These are phyloP conservation scores for Debaryomyces castellii DNA, from an alignment of 805 yeast species.

Conservation along the genomic window DNA sequence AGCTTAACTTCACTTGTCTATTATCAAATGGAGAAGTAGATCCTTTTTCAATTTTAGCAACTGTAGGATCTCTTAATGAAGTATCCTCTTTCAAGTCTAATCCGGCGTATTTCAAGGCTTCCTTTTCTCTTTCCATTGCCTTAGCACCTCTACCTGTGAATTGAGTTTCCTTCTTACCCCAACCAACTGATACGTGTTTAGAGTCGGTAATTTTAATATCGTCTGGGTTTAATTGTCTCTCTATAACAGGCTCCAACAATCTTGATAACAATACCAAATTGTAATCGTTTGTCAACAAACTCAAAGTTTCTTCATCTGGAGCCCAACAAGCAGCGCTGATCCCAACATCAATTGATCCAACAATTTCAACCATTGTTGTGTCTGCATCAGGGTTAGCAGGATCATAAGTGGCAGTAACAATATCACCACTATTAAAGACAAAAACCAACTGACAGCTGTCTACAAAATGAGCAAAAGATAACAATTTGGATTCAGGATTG, in stretches of 20 bases:
- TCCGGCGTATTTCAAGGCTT: conserved; percentile 63
- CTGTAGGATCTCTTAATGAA: conserved; percentile 81
- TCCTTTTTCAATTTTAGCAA: conserved; percentile 73
- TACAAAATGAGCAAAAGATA: conserved; percentile 66
- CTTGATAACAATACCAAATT: conserved; percentile 70
- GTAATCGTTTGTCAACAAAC: conserved; percentile 60
- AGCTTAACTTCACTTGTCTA: conserved; percentile 54
- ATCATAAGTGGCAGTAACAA: conserved; percentile 65
- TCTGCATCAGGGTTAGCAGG: conserved; percentile 44
- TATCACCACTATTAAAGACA: conserved; percentile 74
- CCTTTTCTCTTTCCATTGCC: conserved; percentile 65
- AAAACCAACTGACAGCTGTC: conserved; percentile 67
- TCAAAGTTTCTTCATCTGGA: conserved; percentile 84
- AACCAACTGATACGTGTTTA: conserved; percentile 92
- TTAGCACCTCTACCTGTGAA: conserved; percentile 92
- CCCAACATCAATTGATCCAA: conserved; percentile 81
- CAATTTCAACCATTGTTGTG: conserved; percentile 65
- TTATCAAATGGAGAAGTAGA: conserved; percentile 55
- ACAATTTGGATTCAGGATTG: conserved; percentile 33
- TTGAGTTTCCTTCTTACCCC: conserved; percentile 98
- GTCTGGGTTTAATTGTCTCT: conserved; percentile 51
- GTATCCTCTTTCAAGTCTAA: conserved; percentile 61
- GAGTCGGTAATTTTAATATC: conserved; percentile 63
- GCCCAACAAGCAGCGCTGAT: conserved; percentile 80
- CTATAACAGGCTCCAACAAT: conserved; percentile 75